Evolutionary conservation across 208 protist species (phyloP), one percentile per base, ranked within the genome.

Genomic region (Acanthamoeba sp.): DNA sequence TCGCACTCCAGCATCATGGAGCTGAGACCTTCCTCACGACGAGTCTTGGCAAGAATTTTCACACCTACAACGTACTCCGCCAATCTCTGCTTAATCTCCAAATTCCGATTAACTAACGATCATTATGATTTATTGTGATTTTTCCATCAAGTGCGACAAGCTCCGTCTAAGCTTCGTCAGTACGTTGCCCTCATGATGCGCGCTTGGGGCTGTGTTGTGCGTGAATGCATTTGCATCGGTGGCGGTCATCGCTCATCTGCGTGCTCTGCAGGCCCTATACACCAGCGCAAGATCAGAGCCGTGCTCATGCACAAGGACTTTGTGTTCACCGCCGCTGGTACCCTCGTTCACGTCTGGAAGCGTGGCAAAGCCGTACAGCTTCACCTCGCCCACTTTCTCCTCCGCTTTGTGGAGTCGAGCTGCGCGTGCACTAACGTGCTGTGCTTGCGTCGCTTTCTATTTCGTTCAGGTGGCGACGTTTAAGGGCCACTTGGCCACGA

Each of bases 31-130:
- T 89, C 69, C 24, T 95, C 62, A 94, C 88, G 1, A 87, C 69
- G 14, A 66, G 85, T 55, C 62, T 94, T 27, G 94, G 88, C 64
- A 76, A 85, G 32, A 85, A 10, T 57, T 95, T 87, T 38, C 94
- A 95, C 29, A 85, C 91, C 45, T 95, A 88, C 76, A 76, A 91
- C 52, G 94, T 95, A 91, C n/a, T 29, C 16, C 57, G 22, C 36
- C 59, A 12, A 10, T 9, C 16, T 14, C 18, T 48, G 16, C 42
- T 3, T 38, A 7, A 59, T 42, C 36, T 55, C 2, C 1, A 40
- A 0, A 62, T 64, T 22, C 16, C 52, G 32, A 64, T 55, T 87
- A 52, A 20, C 20, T 16, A 16, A 52, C 12, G 12, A 9, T 52
- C 5, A 20, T 1, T 52, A 16, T 52, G 48, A 52, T 87, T 91